These are phyloP conservation scores for Rosa multiflora DNA, from an alignment of 306 rosid genomes.

Conservation along the genomic window DNA sequence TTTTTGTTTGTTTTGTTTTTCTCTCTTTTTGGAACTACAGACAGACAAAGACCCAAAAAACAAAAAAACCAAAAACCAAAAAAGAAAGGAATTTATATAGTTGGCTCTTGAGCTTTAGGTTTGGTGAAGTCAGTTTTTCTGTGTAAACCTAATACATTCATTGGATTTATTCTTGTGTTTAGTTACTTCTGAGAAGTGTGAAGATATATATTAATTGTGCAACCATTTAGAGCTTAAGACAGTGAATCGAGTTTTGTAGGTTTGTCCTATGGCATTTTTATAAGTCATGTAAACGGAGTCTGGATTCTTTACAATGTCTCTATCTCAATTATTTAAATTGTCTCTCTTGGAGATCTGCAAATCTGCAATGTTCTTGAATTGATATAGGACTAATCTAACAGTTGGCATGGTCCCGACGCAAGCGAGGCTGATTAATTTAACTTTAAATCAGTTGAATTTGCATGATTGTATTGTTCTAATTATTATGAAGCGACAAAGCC, in stretches of 20 bases:
- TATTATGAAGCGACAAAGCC: not conserved
- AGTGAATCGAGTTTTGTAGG: slow-evolving; percentile 40
- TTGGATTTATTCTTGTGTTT: slow-evolving; percentile 96
- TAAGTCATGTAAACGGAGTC: slow-evolving; percentile 32
- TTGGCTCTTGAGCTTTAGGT: slow-evolving; percentile 63
- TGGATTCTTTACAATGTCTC: slow-evolving; percentile 40
- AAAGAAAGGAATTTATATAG: slow-evolving; percentile 35
- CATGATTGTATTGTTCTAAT: slow-evolving; percentile 2
- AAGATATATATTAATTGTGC: slow-evolving; percentile 49
- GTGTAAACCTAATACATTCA: slow-evolving; percentile 62
- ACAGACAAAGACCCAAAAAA: slow-evolving; percentile 31
- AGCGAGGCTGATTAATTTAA: not conserved
- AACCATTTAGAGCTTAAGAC: slow-evolving; percentile 42
- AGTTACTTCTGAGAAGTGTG: slow-evolving; percentile 67
- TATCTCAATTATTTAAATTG: slow-evolving; percentile 1
- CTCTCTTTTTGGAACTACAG: slow-evolving; percentile 18
- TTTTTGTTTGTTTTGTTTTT: slow-evolving; percentile 31
- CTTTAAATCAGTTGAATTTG: slow-evolving; percentile 6
- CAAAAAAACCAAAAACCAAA: slow-evolving; percentile 28
- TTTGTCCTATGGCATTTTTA: slow-evolving; percentile 43
- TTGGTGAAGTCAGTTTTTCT: slow-evolving; percentile 55
- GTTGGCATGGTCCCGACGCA: slow-evolving; percentile 14
- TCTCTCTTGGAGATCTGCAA: slow-evolving; percentile 20
- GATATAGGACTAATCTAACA: not conserved
- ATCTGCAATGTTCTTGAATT: slow-evolving; percentile 15